Percentiles rank a stretch among this genome's conserved stretches.
Conservation (phyloP, 2,329 filamentous ascomycete species). For the Diplodia intermedia region DNA sequence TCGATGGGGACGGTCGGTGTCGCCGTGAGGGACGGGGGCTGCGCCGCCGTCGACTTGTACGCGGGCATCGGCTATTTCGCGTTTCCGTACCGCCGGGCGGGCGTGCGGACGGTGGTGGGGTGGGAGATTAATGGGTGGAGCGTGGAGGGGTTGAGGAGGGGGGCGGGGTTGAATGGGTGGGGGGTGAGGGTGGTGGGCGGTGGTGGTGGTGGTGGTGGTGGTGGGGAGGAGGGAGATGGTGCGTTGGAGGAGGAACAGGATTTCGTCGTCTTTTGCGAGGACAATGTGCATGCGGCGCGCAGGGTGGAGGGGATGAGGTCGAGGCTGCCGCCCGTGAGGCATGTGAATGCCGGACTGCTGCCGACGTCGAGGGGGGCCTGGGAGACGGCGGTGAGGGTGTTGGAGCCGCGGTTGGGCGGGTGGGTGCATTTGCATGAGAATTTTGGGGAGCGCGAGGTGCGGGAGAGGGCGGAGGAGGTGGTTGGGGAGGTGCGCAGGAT, state of each 20-base stretch:
- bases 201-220: neutral
- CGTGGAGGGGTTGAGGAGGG: constrained; percentile 53
- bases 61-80: constrained; percentile 94
- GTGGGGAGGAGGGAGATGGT: neutral
- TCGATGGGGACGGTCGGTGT: constrained; percentile 36
- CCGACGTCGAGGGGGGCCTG: constrained; percentile 60
- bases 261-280: constrained; percentile 52
- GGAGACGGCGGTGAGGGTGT: constrained; percentile 55
- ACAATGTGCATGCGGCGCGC: constrained; percentile 47
- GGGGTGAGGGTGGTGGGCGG: constrained; percentile 20
- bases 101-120: constrained; percentile 73
- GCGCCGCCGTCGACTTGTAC: constrained; percentile 74
- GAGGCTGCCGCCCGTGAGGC: constrained; percentile 53
- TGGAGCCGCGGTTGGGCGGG: constrained; percentile 57
- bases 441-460: constrained; percentile 50
- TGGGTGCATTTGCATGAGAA: constrained; percentile 70
- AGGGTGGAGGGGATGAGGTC: constrained; percentile 38
- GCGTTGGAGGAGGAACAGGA: constrained; percentile 15
- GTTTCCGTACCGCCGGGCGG: constrained; percentile 78
- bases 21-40: neutral
- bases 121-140: constrained; percentile 81
- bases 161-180: constrained; percentile 53
- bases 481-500: constrained; percentile 49
- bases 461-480: constrained; percentile 43
- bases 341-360: constrained; percentile 66